These are phyloP conservation scores for Elsinoe fawcettii DNA, from an alignment of 2,329 filamentous ascomycete species.

Conservation along the genomic window DNA sequence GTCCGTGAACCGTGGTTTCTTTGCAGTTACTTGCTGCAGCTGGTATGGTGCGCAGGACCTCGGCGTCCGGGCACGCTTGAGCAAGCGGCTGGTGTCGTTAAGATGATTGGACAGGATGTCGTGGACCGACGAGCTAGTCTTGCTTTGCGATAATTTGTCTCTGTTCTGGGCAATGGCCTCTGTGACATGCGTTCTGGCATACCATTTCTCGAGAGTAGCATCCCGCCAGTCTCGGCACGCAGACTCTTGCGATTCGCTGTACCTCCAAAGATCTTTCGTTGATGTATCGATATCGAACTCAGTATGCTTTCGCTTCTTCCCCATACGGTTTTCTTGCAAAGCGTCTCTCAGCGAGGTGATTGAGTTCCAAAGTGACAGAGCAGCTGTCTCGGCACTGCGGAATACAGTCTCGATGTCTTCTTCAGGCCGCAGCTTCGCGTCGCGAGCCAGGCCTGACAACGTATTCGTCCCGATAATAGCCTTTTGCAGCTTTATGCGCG, in stretches of 20 bases:
- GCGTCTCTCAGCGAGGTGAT: conserved; percentile 62
- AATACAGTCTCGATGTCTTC: conserved; percentile 42
- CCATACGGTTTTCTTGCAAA: conserved; percentile 44
- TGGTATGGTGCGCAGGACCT: conserved; percentile 71
- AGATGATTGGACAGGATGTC: conserved; percentile 63
- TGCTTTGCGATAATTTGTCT: conserved; percentile 47
- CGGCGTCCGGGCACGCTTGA: conserved; percentile 61
- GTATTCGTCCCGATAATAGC: conserved; percentile 77
- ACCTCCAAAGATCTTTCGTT: conserved; percentile 62
- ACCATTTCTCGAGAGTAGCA: conserved; percentile 81
- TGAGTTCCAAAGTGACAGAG: conserved; percentile 75
- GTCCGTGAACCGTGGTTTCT: conserved; percentile 26
- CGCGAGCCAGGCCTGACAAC: conserved; percentile 39
- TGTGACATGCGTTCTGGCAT: conserved; percentile 62
- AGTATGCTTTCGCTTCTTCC: conserved; percentile 53
- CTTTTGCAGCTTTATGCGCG: conserved; percentile 89
- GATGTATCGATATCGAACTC: conserved; percentile 49
- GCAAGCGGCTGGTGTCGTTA: conserved; percentile 54
- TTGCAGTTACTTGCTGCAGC: conserved; percentile 19
- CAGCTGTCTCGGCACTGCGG: conserved; percentile 76
- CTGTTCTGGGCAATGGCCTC: conserved; percentile 47
- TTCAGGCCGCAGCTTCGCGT: conserved; percentile 35
- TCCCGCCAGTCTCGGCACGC: conserved; percentile 55
- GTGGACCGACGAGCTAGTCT: conserved; percentile 54
- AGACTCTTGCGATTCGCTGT: conserved; percentile 59